Percentiles rank a stretch among this genome's conserved stretches.
Conservation (phyloP, 768 basidiomycete species). For the Termitomyces sp. region DNA sequence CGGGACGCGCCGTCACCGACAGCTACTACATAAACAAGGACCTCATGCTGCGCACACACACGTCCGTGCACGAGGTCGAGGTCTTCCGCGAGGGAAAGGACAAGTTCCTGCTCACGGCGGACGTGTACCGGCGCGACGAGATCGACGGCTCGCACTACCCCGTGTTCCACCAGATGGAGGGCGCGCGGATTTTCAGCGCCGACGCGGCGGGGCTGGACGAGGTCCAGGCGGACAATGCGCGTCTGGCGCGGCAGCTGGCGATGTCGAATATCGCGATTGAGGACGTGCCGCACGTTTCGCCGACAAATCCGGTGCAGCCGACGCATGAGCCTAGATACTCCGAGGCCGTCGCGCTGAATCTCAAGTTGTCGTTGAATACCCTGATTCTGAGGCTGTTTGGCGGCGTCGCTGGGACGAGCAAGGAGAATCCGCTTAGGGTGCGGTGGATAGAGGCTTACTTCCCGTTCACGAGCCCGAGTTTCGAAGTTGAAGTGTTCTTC, state of each 20-base stretch:
- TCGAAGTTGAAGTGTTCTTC: conserved; percentile 97
- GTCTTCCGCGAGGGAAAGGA: conserved; percentile 74
- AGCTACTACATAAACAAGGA: conserved; percentile 93
- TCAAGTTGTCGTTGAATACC: conserved; percentile 88
- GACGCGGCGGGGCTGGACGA: conserved; percentile 54
- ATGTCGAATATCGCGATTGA: conserved; percentile 80
- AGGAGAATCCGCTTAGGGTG: conserved; percentile 74
- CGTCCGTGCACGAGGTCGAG: conserved; percentile 97
- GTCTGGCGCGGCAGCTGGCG: conserved; percentile 56
- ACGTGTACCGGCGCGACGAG: conserved; percentile 97
- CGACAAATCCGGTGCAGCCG: conserved; percentile 77
- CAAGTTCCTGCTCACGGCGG: conserved; percentile 89
- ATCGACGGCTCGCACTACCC: conserved; percentile 97
- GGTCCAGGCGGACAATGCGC: conserved; percentile 68
- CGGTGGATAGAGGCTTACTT: conserved; percentile 99
- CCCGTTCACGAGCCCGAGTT: conserved; percentile 97
- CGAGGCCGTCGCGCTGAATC: conserved; percentile 71
- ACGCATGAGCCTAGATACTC: conserved; percentile 74
- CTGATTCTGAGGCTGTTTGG: conserved; percentile 84
- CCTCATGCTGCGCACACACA: conserved; percentile 95
- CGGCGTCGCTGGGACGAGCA: conserved; percentile 41
- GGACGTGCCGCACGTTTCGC: conserved; percentile 72
- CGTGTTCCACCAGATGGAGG: conserved; percentile 98
- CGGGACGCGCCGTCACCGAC: conserved; percentile 86
- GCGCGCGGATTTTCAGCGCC: conserved; percentile 75